Percentiles rank a stretch among this genome's conserved stretches.
Evolutionary conservation across 345 rosid species (phyloP).

Genomic region (Eucalyptus microcorys): DNA sequence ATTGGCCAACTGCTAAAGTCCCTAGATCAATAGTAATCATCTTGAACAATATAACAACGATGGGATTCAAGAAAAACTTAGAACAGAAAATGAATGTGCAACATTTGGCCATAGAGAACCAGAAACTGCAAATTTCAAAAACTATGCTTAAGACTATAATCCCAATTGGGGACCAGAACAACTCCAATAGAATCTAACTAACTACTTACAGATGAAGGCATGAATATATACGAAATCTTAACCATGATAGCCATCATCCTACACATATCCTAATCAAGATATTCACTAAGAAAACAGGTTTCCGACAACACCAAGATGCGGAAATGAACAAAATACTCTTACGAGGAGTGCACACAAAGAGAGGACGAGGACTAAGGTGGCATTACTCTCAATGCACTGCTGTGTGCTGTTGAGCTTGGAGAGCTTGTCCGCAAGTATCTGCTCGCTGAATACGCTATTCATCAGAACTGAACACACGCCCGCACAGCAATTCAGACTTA

Average conservation of each 20-base stretch:
- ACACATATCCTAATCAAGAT: accelerated
- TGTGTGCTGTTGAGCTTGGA: constrained; percentile 96
- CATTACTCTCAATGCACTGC: constrained; percentile 96
- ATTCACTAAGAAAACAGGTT: neutral
- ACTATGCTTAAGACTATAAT: neutral
- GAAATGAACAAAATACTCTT: neutral
- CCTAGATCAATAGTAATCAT: accelerated
- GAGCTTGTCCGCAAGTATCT: constrained; percentile 93
- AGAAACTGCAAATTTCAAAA: neutral
- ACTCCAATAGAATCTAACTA: accelerated
- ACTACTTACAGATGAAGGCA: neutral
- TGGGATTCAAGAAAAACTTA: neutral
- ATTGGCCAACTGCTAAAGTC: neutral
- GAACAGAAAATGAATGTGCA: accelerated
- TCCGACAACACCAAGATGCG: accelerated
- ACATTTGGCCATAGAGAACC: neutral
- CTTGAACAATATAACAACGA: accelerated
- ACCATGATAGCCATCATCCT: accelerated
- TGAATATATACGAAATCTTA: accelerated
- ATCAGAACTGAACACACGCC: constrained; percentile 30
- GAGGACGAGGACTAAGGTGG: neutral
- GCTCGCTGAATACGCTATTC: constrained; percentile 90
- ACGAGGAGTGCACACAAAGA: neutral
- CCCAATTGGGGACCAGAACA: neutral
- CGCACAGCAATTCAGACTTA: neutral